A percentile compares a stretch with the other conserved stretches of the same genome.
phyloP scores from a whole-genome alignment of 306 rosid species.

The Quercus variabilis region DNA sequence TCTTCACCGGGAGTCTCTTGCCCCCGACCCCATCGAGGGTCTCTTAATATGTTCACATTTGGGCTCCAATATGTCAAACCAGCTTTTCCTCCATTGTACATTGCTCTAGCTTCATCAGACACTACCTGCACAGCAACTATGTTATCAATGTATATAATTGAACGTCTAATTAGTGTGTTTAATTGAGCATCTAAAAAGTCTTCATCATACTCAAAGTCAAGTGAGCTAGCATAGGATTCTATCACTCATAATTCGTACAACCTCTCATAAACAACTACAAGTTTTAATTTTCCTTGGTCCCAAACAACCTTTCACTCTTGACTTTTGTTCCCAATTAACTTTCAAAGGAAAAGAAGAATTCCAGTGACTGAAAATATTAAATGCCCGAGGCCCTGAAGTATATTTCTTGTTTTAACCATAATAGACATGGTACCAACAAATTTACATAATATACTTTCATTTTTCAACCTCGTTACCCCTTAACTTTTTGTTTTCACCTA shows the following conservation, averaged over 20 bases:
- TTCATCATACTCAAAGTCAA: background rate
- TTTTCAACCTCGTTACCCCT: no score
- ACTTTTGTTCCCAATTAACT: no score
- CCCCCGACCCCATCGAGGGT: constrained; percentile 96
- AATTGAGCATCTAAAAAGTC: background rate
- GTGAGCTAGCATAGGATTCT: background rate
- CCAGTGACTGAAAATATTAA: no score
- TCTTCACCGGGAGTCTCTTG: constrained; percentile 97
- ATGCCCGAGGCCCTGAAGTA: no score
- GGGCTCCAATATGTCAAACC: constrained; percentile 96
- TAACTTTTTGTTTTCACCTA: no score
- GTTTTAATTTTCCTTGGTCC: no score
- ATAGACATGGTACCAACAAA: no score
- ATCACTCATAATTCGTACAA: background rate
- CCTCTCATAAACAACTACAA: background rate
- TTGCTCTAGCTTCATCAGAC: constrained; percentile 94
- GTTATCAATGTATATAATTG: background rate
- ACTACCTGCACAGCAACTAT: constrained; percentile 48
- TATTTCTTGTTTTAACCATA: no score
- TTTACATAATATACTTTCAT: no score
- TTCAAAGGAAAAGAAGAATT: no score
- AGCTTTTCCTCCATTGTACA: constrained; percentile 84
- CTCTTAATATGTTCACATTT: constrained; percentile 83
- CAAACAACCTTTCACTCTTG: no score
- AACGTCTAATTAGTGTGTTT: no score